Conservation (phyloP, 345 rosid genomes). For the Citrus trifoliata region DNA sequence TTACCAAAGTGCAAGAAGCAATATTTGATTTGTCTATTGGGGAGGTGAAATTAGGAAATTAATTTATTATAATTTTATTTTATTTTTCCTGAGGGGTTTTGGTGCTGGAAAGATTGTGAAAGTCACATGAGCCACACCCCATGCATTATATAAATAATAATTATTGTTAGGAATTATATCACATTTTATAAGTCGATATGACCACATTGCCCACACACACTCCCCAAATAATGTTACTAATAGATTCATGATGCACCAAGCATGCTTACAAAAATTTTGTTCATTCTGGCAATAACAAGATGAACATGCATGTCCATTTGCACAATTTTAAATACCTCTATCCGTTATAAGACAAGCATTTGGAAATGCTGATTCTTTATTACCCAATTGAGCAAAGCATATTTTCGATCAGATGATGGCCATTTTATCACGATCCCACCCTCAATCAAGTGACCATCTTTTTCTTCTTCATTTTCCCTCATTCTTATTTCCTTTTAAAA, state of each 20-base stretch:
- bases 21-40: not conserved
- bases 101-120: not conserved
- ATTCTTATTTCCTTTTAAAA: not conserved
- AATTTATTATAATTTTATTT: not conserved
- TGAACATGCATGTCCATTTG: not conserved
- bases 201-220: not conserved
- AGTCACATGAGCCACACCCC: not conserved
- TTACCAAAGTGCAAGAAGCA: constrained; percentile 5
- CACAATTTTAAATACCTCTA: not conserved
- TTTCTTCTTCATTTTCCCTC: no score
- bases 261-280: not conserved
- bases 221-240: not conserved
- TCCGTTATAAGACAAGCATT: constrained; percentile 4
- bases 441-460: not conserved
- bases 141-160: not conserved
- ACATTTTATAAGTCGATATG: not conserved
- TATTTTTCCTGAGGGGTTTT: not conserved
- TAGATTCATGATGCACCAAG: not conserved
- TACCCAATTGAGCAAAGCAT: not conserved
- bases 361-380: not conserved
- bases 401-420: not conserved
- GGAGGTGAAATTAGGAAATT: not conserved
- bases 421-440: not conserved
- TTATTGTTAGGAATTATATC: not conserved
- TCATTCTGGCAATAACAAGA: not conserved